Evolutionary conservation across 2,329 filamentous ascomycete species (phyloP), one percentile per base, ranked within the genome.

Genomic region (Pestalotiopsis sp.): DNA sequence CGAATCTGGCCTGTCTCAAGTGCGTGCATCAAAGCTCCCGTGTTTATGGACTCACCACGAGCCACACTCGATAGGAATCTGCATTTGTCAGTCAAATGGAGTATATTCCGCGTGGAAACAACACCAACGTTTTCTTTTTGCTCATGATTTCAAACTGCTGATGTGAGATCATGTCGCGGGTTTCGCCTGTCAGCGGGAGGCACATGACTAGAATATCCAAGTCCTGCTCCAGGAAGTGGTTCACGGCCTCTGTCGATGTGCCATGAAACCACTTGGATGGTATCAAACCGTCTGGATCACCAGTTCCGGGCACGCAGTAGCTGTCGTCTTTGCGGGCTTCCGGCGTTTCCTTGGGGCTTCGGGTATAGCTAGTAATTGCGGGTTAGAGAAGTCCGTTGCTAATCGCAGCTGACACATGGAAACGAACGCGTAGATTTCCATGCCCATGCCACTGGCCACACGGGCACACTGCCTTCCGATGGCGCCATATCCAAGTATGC

Each of bases 291-390:
- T 80, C 77, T 0, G 79, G 77, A 68, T 85, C 83, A 9, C 83
- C 83, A 2, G 90, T 91, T 3, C 88, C 87, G 0, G 91, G 90
- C 0, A 92, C 85, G 68, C 90, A 86, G 78, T 89, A 93, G 7
- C 87, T 87, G 4, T 78, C 75, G 76, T 93, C 90, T 59, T 78
- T 80, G 61, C 85, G 86, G 17, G 86, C 88, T 70, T 88, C 88
- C 0, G 87, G 83, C 0, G 91, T 92, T 7, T 81, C 75, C 57
- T 88, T 86, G 0, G 89, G 86, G 2, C 84, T 85, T 4, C 90
- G 90, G 1, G 91, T 93, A 80, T 90, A 92, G 1, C 27, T 31
- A 7, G 27, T 7, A 31, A 31, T 1, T 31, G 27, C 27, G 27
- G 27, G 27, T 31, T 31, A 31, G 27, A 31, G 27, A 31, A 7